phyloP scores from a whole-genome alignment of 257 asterid species.

The Nicotiana undulata region DNA sequence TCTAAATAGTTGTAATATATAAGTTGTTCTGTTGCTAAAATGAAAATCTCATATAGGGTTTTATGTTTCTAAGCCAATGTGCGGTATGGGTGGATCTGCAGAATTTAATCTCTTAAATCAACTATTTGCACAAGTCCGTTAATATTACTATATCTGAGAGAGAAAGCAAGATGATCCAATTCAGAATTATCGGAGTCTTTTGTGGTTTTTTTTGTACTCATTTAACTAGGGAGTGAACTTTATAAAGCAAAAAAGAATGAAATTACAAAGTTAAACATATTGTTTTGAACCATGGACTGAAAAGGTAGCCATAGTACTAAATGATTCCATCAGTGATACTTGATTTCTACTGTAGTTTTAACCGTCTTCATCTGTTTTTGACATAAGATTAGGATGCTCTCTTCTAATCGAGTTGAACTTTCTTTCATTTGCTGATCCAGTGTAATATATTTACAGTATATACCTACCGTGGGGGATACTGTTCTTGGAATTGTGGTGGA shows the following conservation, averaged over 20 bases:
- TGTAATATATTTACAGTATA: slow-evolving; percentile 46
- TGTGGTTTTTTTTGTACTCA: neutral
- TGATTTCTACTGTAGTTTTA: neutral
- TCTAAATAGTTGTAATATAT: neutral
- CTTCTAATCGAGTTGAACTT: neutral
- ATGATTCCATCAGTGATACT: neutral
- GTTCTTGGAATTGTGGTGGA: slow-evolving; percentile 90
- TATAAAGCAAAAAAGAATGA: neutral
- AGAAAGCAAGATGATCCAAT: neutral
- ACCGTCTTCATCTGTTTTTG: neutral
- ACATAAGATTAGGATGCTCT: neutral
- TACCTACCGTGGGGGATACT: slow-evolving; percentile 75
- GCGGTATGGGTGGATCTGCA: neutral
- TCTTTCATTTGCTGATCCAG: slow-evolving; percentile 6
- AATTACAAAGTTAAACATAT: neutral
- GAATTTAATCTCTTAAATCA: neutral
- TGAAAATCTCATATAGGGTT: neutral
- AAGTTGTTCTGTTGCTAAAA: neutral
- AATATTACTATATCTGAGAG: neutral
- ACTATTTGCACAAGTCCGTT: neutral
- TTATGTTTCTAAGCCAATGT: neutral
- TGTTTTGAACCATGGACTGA: neutral
- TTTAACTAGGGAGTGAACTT: neutral
- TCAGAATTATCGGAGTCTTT: neutral
- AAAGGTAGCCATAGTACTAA: neutral